Evolutionary conservation across 495 filamentous ascomycete genomes (phyloP), one percentile per base, ranked within the genome.

Genomic region (Hypoxylon lenormandii): DNA sequence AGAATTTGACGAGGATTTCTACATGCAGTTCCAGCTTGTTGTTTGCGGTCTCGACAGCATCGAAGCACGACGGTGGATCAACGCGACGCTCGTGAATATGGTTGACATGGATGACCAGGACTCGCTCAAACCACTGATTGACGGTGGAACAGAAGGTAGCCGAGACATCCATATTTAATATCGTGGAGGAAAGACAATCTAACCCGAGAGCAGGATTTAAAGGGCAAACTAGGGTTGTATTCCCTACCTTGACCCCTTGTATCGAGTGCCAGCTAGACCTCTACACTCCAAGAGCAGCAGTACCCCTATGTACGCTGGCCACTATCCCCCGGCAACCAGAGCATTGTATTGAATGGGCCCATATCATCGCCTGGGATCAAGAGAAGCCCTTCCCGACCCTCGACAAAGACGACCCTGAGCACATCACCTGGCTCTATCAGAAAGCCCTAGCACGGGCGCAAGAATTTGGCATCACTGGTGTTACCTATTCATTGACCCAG

Each of bases 291-390:
- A 87, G 92, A 49, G 91, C 93, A 19, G 92, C 94, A 8, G 96
- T 99, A 10, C 95, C 96, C 1, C 89, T 99, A 23, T 99, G 96
- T 79, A 99, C 96, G 0, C 87, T 99, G 63, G 96, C 96, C 26
- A 94, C 92, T 37, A 98, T 99, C 66, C 96, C 96, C 3, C 91
- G 96, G 15, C 96, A 99, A 75, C 96, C 96, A 21, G 92, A 97
- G 74, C 96, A 99, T 77, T 99, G 96, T 76, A 94, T 99, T 78
- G 96, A 99, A 78, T 99, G 96, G 96, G 96, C 96, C 13, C 93
- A 97, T 75, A 92, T 98, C 77, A 87, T 87, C 54, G 84, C 84
- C 16, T 87, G 85, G 85, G 87, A 88, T 61, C 81, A 88, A 57
- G 88, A 90, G 73, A 85, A 84, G 64, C 84, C 83, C 6, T 87